Conservation (phyloP, 331 rosid genomes). For the Cydonia oblonga region DNA sequence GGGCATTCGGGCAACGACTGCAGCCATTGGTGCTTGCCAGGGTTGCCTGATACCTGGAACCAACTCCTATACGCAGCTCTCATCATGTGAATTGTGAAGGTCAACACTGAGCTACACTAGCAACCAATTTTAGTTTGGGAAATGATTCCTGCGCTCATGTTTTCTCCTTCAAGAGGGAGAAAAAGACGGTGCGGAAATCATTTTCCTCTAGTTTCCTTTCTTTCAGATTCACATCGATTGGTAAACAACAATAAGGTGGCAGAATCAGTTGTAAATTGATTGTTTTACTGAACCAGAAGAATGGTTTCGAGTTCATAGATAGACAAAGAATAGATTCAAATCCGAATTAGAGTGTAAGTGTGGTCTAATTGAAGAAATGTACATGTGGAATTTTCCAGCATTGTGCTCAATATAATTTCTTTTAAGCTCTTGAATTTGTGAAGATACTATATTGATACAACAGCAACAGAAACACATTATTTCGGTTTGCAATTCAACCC, state of each 20-base stretch:
- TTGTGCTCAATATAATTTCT: background rate
- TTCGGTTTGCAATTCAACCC: background rate
- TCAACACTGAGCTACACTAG: background rate
- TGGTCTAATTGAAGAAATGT: background rate
- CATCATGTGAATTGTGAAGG: conserved; percentile 30
- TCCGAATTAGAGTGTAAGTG: conserved; percentile 1
- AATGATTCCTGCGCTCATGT: background rate
- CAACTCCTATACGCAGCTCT: conserved; percentile 47
- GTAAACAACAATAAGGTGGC: conserved; percentile 3
- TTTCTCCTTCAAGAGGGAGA: background rate
- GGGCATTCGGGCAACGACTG: conserved; percentile 38
- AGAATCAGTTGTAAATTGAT: conserved; percentile 19
- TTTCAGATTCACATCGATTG: conserved; percentile 8
- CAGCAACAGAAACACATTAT: background rate
- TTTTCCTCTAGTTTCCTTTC: background rate
- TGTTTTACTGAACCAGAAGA: conserved; percentile 4
- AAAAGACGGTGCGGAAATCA: background rate
- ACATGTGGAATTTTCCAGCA: background rate
- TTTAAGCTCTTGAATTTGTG: background rate
- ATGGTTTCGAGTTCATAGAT: background rate
- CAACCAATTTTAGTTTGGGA: background rate
- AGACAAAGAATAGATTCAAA: background rate
- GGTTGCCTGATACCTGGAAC: conserved; percentile 60
- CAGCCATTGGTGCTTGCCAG: conserved; percentile 64
- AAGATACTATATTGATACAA: background rate